These are phyloP conservation scores for Xylariaceae sp. DNA, from an alignment of 2,329 filamentous ascomycete species.

Conservation along the genomic window DNA sequence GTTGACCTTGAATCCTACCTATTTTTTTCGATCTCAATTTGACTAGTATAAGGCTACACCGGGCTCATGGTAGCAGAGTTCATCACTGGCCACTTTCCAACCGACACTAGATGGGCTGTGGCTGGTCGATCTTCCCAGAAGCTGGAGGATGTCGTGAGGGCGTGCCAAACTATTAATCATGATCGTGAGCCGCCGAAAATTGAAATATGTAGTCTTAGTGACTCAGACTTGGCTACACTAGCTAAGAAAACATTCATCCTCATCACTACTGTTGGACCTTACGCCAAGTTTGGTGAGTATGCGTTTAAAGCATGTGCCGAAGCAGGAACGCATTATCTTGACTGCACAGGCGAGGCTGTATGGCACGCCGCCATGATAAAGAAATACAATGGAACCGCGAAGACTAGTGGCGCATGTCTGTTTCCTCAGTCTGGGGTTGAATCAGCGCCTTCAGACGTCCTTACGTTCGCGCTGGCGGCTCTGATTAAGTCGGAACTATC, in stretches of 20 bases:
- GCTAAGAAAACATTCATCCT: conserved; percentile 62
- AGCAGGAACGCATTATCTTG: conserved; percentile 68
- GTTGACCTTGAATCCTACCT: not conserved
- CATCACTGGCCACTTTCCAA: conserved; percentile 39
- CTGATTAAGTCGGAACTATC: conserved; percentile 56
- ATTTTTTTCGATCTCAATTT: not conserved
- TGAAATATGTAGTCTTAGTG: conserved; percentile 57
- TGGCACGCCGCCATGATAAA: conserved; percentile 65
- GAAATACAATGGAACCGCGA: conserved; percentile 61
- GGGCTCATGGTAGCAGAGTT: conserved; percentile 41
- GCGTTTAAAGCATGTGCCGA: conserved; percentile 67
- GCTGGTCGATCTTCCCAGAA: conserved; percentile 51
- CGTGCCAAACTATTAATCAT: conserved; percentile 69
- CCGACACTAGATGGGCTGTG: conserved; percentile 41
- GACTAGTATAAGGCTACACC: conserved; percentile 37
- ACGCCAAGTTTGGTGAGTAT: conserved; percentile 60
- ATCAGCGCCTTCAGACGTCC: conserved; percentile 65
- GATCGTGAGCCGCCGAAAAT: conserved; percentile 63
- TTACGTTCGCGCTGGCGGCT: conserved; percentile 60
- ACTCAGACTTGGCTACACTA: conserved; percentile 53
- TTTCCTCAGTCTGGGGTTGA: conserved; percentile 68
- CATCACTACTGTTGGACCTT: conserved; percentile 66
- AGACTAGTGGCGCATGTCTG: conserved; percentile 61
- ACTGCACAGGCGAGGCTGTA: conserved; percentile 65
- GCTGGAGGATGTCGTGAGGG: conserved; percentile 69